Evolutionary conservation across 257 asterid species (phyloP).

Genomic region (Eucommia ulmoides): DNA sequence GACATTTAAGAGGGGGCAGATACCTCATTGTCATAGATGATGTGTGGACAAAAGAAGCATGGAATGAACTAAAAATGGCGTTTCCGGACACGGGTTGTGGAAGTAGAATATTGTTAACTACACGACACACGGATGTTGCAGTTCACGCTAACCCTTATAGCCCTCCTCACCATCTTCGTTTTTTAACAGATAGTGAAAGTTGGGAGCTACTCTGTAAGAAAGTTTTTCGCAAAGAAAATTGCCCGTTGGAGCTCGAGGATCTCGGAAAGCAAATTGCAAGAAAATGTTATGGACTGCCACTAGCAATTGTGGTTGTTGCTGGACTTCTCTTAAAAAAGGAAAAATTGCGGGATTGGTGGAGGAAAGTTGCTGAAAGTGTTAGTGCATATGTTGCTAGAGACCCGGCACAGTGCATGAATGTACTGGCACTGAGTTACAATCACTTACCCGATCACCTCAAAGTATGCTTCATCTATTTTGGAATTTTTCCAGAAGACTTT

Average conservation of each 20-base stretch:
- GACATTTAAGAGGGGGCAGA: not conserved
- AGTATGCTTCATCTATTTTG: constrained; percentile 1
- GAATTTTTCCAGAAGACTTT: constrained; percentile 1
- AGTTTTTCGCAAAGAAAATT: not conserved
- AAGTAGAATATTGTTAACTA: not conserved
- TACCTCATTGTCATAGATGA: constrained; percentile 1
- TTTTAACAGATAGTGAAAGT: not conserved
- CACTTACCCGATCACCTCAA: not conserved
- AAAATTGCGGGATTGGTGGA: not conserved
- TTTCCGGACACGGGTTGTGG: not conserved
- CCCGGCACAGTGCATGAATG: not conserved
- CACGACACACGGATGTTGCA: not conserved
- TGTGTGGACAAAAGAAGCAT: not conserved
- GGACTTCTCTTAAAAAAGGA: constrained; percentile 1
- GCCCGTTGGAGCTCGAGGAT: not conserved
- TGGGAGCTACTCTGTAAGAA: constrained; percentile 3
- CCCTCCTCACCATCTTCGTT: not conserved
- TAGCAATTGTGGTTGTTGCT: constrained; percentile 1
- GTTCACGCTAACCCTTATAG: not conserved
- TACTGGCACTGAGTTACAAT: not conserved
- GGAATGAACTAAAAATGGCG: constrained; percentile 3
- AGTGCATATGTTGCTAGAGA: constrained; percentile 1
- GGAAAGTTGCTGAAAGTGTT: not conserved
- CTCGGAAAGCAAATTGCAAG: not conserved
- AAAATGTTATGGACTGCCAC: not conserved